Base-by-base conservation (phyloP, 148 eudicot species). In the Chenopodium quinoa region DNA sequence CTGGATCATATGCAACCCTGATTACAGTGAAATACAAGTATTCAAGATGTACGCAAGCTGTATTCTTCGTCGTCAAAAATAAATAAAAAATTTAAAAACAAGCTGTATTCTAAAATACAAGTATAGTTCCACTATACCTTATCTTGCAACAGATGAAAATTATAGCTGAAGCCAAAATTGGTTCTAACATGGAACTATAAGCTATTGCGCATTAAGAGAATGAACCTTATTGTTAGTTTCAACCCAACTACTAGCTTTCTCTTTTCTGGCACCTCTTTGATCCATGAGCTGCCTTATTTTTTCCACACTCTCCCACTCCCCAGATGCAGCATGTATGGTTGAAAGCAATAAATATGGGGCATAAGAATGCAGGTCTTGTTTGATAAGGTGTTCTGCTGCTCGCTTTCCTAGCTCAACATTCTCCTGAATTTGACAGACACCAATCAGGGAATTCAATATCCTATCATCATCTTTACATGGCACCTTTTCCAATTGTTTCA, bases 381-480 rank as follows among this genome's bases (percentile, higher is more conserved):
- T 86, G 81, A 92, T 84, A 72, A 93, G 90, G 68, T 84, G 82
- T 80, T 90, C 87, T 20, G 92, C 95, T 10, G 90, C 86, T 79
- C 81, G 78, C 85, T 83, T 83, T 71, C 95, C 95, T 73, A 90
- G 77, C 34, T 86, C 89, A 50, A 83, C 48, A 74, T 93, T 87
- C 27, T 88, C 94, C 54, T 89, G 91, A 80, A 89, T 89, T 69
- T 82, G 87, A 84, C 93, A 93, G 75, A 92, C 90, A 82, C 91
- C 91, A 80, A 93, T 52, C 66, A 93, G 75, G 68, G 97, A 85
- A 83, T 92, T 86, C 91, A 91, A 89, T 82, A 92, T 86, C 82
- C 80, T 87, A 75, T 83, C 83, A 81, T 87, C 88, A 22, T 88
- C 85, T 87, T 90, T 85, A 81, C 81, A 87, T 19, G 88, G 88